These are phyloP conservation scores for Pseudogymnoascus sp. DNA, from an alignment of 2,329 filamentous ascomycete species.

Conservation along the genomic window DNA sequence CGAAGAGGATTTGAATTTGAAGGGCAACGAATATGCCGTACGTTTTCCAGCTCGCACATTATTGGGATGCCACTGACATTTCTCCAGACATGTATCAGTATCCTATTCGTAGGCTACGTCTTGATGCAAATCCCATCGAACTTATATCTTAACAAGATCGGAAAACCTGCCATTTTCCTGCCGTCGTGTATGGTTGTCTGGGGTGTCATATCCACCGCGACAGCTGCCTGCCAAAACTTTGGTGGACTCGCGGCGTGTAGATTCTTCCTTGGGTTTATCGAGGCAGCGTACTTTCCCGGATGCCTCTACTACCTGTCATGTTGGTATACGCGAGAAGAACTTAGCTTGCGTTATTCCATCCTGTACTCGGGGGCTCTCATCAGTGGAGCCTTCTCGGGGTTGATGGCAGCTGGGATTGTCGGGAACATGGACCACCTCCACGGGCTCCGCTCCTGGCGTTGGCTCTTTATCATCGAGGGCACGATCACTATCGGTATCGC, in stretches of 20 bases:
- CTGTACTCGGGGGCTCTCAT: slow-evolving; percentile 63
- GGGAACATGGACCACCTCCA: slow-evolving; percentile 51
- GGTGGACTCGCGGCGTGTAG: slow-evolving; percentile 39
- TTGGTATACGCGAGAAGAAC: slow-evolving; percentile 65
- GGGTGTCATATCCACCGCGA: slow-evolving; percentile 42
- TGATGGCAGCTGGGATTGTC: slow-evolving; percentile 58
- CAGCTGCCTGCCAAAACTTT: slow-evolving; percentile 40
- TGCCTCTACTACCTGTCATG: slow-evolving; percentile 55
- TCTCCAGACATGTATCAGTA: slow-evolving; percentile 34
- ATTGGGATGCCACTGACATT: background rate
- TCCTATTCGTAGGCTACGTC: slow-evolving; percentile 32
- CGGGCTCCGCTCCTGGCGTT: slow-evolving; percentile 56
- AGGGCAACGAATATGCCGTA: slow-evolving; percentile 36
- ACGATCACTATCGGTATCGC: slow-evolving; percentile 53
- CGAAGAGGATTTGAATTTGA: slow-evolving; percentile 35
- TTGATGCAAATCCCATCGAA: slow-evolving; percentile 38
- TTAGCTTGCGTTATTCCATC: slow-evolving; percentile 56
- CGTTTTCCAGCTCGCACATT: background rate
- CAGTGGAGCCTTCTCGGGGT: slow-evolving; percentile 63
- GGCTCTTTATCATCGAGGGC: slow-evolving; percentile 66
- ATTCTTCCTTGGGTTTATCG: slow-evolving; percentile 45
- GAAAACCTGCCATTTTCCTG: slow-evolving; percentile 43
- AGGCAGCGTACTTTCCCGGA: slow-evolving; percentile 52
- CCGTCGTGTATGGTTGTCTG: slow-evolving; percentile 42
- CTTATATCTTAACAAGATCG: slow-evolving; percentile 41